Percentiles rank a stretch among this genome's conserved stretches.
Conservation (phyloP, 495 filamentous ascomycete genomes). For the Podospora comata region DNA sequence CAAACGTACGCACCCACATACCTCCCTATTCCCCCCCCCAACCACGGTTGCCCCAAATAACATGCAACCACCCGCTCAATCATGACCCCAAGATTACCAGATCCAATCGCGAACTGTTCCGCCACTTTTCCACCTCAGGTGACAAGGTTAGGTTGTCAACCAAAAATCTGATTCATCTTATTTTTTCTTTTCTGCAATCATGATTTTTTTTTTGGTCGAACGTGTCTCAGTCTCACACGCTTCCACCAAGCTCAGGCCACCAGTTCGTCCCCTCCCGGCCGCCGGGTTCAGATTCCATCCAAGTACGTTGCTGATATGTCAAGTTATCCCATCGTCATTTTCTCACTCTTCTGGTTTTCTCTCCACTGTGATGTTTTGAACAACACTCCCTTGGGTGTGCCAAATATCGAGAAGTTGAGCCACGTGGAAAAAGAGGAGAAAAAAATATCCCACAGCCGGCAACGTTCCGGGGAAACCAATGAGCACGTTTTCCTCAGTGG, state of each 20-base stretch:
- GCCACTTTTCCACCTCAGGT: constrained; percentile 10
- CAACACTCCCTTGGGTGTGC: neutral
- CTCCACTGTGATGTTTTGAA: neutral
- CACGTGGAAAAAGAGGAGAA: neutral
- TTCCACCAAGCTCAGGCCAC: constrained; percentile 40
- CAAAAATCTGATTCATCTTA: neutral
- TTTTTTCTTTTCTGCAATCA: constrained; percentile 1
- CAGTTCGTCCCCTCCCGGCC: constrained; percentile 36
- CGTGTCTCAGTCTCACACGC: constrained; percentile 2
- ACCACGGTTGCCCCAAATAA: neutral
- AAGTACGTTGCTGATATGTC: neutral
- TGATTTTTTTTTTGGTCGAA: neutral
- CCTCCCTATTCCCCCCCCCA: neutral
- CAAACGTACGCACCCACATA: too few relatives aligned
- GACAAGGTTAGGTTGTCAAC: neutral
- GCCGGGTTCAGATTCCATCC: neutral
- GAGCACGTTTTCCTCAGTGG: neutral
- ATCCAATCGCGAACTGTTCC: constrained; percentile 17
- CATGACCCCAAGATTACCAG: neutral
- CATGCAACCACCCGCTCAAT: neutral
- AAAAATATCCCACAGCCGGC: neutral
- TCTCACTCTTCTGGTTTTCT: neutral
- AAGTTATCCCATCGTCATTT: neutral
- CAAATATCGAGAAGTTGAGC: neutral
- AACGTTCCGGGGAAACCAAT: neutral